phyloP scores from a whole-genome alignment of 495 filamentous ascomycete species.

The Lasiosphaeria hispida region DNA sequence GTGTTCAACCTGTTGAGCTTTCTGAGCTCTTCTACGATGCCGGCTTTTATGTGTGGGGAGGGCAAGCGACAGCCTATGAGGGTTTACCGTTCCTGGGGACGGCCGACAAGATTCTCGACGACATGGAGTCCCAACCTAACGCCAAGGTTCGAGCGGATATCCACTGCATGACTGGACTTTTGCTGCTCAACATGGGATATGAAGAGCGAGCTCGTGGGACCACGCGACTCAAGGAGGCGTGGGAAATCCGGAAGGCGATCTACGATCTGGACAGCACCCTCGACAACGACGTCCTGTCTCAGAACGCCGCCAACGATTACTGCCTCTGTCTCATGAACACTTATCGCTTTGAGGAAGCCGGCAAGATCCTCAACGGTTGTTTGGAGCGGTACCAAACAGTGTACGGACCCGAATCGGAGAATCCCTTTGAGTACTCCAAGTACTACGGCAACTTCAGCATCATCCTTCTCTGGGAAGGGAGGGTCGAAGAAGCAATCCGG shows the following conservation, averaged over 20 bases:
- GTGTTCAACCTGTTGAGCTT: constrained; percentile 13
- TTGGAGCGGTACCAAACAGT: constrained; percentile 17
- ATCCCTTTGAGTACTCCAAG: constrained; percentile 33
- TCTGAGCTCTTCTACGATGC: constrained; percentile 29
- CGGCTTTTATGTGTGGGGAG: constrained; percentile 26
- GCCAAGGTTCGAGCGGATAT: constrained; percentile 25
- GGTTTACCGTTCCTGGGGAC: constrained; percentile 22
- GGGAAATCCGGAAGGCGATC: neutral
- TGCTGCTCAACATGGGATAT: constrained; percentile 22
- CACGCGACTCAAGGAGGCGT: constrained; percentile 11
- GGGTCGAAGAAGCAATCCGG: constrained; percentile 18
- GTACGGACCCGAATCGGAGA: constrained; percentile 17
- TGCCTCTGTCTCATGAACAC: constrained; percentile 19
- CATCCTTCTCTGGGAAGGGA: constrained; percentile 20
- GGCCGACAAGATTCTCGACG: constrained; percentile 18
- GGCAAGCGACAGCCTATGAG: constrained; percentile 14
- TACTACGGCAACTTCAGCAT: constrained; percentile 23
- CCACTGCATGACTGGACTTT: constrained; percentile 20
- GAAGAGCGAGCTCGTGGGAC: constrained; percentile 2
- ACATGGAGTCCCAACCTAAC: constrained; percentile 9
- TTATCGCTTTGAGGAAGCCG: constrained; percentile 23
- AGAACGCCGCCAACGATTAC: constrained; percentile 26
- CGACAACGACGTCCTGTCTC: constrained; percentile 21
- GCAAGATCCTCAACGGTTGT: constrained; percentile 17
- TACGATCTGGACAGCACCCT: neutral